A percentile compares a stretch with the other conserved stretches of the same genome.
phyloP scores from a whole-genome alignment of 768 basidiomycete species.

The Tricholoma hemisulphureum region DNA sequence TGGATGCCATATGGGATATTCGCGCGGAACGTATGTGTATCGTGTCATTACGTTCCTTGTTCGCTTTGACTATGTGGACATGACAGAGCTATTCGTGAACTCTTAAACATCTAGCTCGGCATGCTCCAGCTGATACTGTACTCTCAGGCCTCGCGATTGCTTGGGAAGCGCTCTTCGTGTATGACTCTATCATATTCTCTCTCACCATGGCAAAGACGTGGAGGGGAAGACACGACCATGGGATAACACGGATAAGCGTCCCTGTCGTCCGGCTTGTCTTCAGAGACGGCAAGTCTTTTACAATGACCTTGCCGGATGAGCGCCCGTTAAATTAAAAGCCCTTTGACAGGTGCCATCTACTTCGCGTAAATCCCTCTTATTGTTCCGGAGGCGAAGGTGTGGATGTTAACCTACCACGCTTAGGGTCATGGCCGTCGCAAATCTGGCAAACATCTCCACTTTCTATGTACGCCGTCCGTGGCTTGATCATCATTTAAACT shows the following conservation, averaged over 20 bases:
- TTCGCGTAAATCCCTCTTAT: constrained; percentile 42
- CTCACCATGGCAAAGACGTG: constrained; percentile 49
- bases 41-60: not conserved
- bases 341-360: constrained; percentile 47
- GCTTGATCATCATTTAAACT: not conserved
- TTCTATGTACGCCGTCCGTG: constrained; percentile 28
- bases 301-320: constrained; percentile 1
- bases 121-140: not conserved
- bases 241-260: constrained; percentile 22
- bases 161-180: constrained; percentile 53
- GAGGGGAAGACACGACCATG: constrained; percentile 30
- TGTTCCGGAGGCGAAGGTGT: not conserved
- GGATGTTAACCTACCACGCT: not conserved
- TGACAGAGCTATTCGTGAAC: constrained; percentile 18
- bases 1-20: constrained; percentile 38
- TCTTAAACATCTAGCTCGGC: not conserved
- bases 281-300: constrained; percentile 47
- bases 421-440: constrained; percentile 53
- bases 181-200: constrained; percentile 46
- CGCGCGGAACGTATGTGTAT: constrained; percentile 28
- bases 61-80: not conserved
- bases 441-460: constrained; percentile 45
- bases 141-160: constrained; percentile 33
- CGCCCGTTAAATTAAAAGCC: not conserved
- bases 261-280: constrained; percentile 43